A percentile compares a stretch with the other conserved stretches of the same genome.
Evolutionary conservation across 2,329 filamentous ascomycete genomes (phyloP).

Genomic region (Beauveria pseudobassiana): DNA sequence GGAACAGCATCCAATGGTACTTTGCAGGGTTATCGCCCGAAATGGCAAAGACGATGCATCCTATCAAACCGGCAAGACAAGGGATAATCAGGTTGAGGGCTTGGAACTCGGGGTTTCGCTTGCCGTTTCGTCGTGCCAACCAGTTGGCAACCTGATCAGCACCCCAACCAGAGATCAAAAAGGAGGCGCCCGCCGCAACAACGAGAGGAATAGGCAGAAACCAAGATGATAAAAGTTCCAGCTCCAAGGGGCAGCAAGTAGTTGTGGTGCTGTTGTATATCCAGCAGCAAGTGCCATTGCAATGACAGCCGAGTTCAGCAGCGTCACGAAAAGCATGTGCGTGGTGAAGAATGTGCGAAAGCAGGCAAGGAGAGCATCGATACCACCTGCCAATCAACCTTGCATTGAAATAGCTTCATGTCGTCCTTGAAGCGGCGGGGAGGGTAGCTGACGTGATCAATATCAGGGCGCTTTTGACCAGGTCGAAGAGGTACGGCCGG

Average conservation of each 20-base stretch:
- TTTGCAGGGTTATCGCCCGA: constrained; percentile 17
- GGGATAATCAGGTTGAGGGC: constrained; percentile 25
- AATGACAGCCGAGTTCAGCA: constrained; percentile 24
- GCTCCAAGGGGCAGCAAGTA: constrained; percentile 20
- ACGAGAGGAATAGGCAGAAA: constrained; percentile 21
- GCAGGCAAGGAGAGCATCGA: constrained; percentile 20
- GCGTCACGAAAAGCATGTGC: constrained; percentile 25
- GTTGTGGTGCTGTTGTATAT: constrained; percentile 17
- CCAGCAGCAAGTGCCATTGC: constrained; percentile 21
- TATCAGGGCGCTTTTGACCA: constrained; percentile 20
- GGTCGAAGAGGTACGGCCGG: constrained; percentile 18
- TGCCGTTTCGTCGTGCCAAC: constrained; percentile 21
- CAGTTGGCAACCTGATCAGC: constrained; percentile 22
- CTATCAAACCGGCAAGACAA: constrained; percentile 20
- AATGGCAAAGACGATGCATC: constrained; percentile 25
- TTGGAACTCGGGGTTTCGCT: constrained; percentile 26
- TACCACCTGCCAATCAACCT: constrained; percentile 20
- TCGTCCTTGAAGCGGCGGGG: constrained; percentile 23
- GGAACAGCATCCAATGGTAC: constrained; percentile 21
- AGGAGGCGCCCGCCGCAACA: constrained; percentile 14
- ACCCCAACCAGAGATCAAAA: constrained; percentile 21
- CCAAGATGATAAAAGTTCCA: constrained; percentile 24
- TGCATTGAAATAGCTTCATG: constrained; percentile 24
- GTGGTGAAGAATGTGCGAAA: constrained; percentile 27
- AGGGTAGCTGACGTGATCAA: constrained; percentile 21